A percentile compares a stretch with the other conserved stretches of the same genome.
Evolutionary conservation across 768 basidiomycete genomes (phyloP).

Genomic region (Termitomyces sp.): DNA sequence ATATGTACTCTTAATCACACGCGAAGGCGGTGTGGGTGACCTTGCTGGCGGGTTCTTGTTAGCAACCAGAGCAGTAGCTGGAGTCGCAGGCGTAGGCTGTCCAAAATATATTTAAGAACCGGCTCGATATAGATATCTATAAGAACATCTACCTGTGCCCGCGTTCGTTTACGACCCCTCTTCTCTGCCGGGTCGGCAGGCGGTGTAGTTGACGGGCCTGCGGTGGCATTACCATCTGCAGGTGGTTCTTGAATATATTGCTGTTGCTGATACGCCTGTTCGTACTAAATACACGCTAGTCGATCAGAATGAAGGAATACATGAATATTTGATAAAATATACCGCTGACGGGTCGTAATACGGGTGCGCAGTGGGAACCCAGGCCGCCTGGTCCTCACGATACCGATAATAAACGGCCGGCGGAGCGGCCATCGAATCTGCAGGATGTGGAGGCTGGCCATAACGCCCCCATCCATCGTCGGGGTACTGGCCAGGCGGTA

Average conservation of each 20-base stretch:
- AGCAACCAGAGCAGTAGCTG: conserved; percentile 62
- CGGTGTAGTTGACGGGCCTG: conserved; percentile 33
- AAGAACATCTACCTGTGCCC: conserved; percentile 40
- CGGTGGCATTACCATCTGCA: conserved; percentile 30
- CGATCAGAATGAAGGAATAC: background rate
- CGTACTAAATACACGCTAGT: conserved; percentile 35
- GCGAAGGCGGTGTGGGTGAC: conserved; percentile 79
- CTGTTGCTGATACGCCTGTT: conserved; percentile 52
- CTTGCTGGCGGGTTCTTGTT: conserved; percentile 69
- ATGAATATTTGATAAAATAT: conserved; percentile 17
- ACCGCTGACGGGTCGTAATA: conserved; percentile 58
- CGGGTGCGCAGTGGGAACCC: conserved; percentile 42
- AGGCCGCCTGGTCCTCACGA: conserved; percentile 52
- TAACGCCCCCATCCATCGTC: conserved; percentile 62
- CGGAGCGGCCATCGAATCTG: conserved; percentile 44
- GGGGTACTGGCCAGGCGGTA: conserved; percentile 47
- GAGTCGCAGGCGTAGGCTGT: conserved; percentile 60
- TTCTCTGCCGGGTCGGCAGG: conserved; percentile 34
- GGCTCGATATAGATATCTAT: background rate
- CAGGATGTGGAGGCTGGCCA: conserved; percentile 36
- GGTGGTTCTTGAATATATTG: conserved; percentile 51
- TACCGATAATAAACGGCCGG: conserved; percentile 58
- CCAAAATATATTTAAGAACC: background rate
- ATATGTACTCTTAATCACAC: conserved; percentile 86
- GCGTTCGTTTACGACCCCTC: conserved; percentile 68